phyloP scores from a whole-genome alignment of 169 alveolate genomes.

The Eimeria praecox region DNA sequence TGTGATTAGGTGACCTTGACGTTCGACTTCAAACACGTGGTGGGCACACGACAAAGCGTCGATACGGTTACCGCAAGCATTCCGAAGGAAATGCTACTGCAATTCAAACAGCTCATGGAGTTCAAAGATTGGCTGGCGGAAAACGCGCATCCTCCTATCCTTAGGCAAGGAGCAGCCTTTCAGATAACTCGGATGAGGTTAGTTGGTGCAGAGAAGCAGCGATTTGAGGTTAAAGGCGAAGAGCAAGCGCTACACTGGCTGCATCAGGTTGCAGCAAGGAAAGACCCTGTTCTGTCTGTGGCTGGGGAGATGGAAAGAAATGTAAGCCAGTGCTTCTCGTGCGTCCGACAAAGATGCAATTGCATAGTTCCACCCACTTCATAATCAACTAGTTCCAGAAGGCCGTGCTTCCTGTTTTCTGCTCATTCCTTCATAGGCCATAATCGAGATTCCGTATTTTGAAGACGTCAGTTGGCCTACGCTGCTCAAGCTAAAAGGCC shows the following conservation, averaged over 20 bases:
- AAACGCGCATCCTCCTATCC: slow-evolving; percentile 54
- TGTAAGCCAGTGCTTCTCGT: neutral
- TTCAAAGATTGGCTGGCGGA: slow-evolving; percentile 63
- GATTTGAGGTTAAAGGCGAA: slow-evolving; percentile 35
- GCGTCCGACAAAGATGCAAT: neutral
- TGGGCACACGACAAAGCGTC: slow-evolving; percentile 43
- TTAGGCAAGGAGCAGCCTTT: slow-evolving; percentile 16
- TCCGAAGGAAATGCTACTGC: slow-evolving; percentile 11
- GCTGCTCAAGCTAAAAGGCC: slow-evolving; percentile 16
- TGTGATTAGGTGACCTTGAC: neutral
- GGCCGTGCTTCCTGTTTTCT: neutral
- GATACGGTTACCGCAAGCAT: slow-evolving; percentile 59
- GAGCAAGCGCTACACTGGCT: slow-evolving; percentile 49
- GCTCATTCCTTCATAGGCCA: slow-evolving; percentile 6
- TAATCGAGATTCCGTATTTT: slow-evolving; percentile 18
- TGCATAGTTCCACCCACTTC: neutral
- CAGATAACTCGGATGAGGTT: neutral
- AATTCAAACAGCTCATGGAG: neutral
- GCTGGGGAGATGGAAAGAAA: slow-evolving; percentile 57
- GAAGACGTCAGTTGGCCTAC: slow-evolving; percentile 35
- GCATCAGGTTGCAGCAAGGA: slow-evolving; percentile 35
- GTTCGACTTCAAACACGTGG: slow-evolving; percentile 44
- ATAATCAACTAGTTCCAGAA: neutral
- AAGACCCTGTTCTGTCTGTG: slow-evolving; percentile 53
- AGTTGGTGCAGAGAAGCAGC: slow-evolving; percentile 13